Base-by-base conservation (phyloP, 768 basidiomycete species). In the Macrocybe gigantea region DNA sequence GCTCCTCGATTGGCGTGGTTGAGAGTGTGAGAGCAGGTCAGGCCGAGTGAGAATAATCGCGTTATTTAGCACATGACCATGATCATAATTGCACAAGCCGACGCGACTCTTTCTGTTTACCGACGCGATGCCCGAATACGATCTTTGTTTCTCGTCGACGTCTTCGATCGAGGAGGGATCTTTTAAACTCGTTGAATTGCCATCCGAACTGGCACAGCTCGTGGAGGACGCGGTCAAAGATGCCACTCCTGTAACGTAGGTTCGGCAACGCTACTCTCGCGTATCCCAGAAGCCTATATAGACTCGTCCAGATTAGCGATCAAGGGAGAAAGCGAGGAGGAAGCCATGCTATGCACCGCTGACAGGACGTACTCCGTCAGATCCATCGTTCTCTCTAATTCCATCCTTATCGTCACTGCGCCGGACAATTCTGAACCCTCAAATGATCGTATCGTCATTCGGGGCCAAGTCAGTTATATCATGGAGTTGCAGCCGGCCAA, bases 331-430 rank as follows among this genome's bases (percentile, higher is more conserved):
- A 64, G 79, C 1, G 74, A 76, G 30, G 93, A 97, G 55, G 87
- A 94, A 56, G 95, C 94, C 0, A 93, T 96, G 0, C 68, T 95
- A 7, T 97, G 95, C 63, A 95, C 93, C 0, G 56, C 72, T 0
- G 74, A 83, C 49, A 82, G 78, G 60, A 98, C 95, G 0, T 99
- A 86, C 60, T 60, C 78, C 2, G 68, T 98, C 29, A 83, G 94
- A 47, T 87, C 93, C 0, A 84, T 98, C n/a, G 75, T 77, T 7
- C 70, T 96, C 41, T 96, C 93, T 12, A 98, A 98, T 64, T 85
- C 92, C 0, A 67, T 94, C 33, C 71, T 93, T 9, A 77, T 97
- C 38, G 72, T 88, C 50, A 82, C 82, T 2, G 69, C 81, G 12
- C 67, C 72, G 2, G 60, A 67, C 35, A 66, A 68, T 56, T 60